Evolutionary conservation across 2,329 filamentous ascomycete genomes (phyloP).

Genomic region (Mycogone perniciosa): DNA sequence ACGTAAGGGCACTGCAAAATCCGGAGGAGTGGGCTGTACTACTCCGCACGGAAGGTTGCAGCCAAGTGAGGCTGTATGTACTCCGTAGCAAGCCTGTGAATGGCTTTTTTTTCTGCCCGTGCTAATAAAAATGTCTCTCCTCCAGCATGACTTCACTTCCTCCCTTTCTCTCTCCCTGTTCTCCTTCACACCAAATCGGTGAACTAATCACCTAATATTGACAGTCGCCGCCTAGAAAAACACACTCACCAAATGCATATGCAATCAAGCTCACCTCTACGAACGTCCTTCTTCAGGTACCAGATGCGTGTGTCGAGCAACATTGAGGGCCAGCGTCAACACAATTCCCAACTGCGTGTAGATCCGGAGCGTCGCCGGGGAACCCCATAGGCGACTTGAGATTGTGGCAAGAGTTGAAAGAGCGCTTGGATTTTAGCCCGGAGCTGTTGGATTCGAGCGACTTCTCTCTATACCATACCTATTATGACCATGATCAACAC

Average conservation of each 20-base stretch:
- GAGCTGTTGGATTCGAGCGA: not conserved
- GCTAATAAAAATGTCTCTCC: not conserved
- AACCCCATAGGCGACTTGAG: constrained; percentile 33
- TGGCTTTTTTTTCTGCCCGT: not conserved
- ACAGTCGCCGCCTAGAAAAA: constrained; percentile 14
- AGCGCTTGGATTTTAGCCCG: not conserved
- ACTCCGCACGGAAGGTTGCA: not conserved
- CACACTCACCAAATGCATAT: constrained; percentile 48
- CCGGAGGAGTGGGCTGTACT: not conserved
- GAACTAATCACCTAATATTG: not conserved
- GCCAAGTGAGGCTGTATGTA: not conserved
- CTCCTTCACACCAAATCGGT: constrained; percentile 6
- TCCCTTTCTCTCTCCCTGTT: constrained; percentile 15
- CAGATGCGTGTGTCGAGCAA: constrained; percentile 52
- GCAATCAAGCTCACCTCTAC: constrained; percentile 39
- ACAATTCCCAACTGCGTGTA: constrained; percentile 46
- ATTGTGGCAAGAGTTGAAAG: constrained; percentile 7
- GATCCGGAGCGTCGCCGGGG: constrained; percentile 56
- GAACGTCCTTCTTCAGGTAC: constrained; percentile 45
- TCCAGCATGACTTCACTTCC: not conserved
- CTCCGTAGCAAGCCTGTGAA: not conserved
- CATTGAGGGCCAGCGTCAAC: constrained; percentile 42
- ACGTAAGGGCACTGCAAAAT: not conserved
- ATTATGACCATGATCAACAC: constrained; percentile 38
- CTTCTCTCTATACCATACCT: not conserved